Conservation (phyloP, 208 protist genomes). For the Leptomonas seymouri region DNA sequence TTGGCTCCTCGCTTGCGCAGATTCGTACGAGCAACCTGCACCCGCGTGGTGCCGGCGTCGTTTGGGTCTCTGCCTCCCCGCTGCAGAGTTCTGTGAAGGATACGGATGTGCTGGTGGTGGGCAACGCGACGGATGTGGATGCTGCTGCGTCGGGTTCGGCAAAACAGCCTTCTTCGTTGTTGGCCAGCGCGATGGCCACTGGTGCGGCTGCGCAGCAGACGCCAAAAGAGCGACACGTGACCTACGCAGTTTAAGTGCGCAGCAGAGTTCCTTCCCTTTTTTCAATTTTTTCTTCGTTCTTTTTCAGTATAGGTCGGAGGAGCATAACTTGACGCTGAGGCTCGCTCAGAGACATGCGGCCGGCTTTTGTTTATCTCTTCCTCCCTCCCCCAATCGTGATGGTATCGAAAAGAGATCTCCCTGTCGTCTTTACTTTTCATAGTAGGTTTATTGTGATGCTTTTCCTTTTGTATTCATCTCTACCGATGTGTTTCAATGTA, state of each 20-base stretch:
- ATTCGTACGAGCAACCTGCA: constrained; percentile 49
- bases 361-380: constrained; percentile 10
- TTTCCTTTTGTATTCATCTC: not conserved
- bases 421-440: too few relatives aligned
- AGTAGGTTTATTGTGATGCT: not conserved
- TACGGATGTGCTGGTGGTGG: constrained; percentile 12
- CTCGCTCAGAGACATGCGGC: too few relatives aligned
- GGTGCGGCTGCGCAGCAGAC: constrained; percentile 13
- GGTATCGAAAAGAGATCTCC: too few relatives aligned
- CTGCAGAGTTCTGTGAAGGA: constrained; percentile 18
- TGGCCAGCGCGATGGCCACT: constrained; percentile 37
- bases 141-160: constrained; percentile 6
- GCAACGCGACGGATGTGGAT: not conserved
- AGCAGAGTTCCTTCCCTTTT: not conserved
- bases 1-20: constrained; percentile 50
- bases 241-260: constrained; percentile 25
- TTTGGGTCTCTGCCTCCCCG: constrained; percentile 50
- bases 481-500: constrained; percentile 2
- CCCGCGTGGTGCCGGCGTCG: constrained; percentile 77
- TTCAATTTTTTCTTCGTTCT: constrained; percentile 4
- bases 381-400: too few relatives aligned
- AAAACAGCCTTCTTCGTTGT: constrained; percentile 19
- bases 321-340: too few relatives aligned
- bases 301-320: not conserved
- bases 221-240: constrained; percentile 12